Evolutionary conservation across 108 stramenopile species (phyloP), one percentile per base, ranked within the genome.

Genomic region (Skeletonema menzelii): DNA sequence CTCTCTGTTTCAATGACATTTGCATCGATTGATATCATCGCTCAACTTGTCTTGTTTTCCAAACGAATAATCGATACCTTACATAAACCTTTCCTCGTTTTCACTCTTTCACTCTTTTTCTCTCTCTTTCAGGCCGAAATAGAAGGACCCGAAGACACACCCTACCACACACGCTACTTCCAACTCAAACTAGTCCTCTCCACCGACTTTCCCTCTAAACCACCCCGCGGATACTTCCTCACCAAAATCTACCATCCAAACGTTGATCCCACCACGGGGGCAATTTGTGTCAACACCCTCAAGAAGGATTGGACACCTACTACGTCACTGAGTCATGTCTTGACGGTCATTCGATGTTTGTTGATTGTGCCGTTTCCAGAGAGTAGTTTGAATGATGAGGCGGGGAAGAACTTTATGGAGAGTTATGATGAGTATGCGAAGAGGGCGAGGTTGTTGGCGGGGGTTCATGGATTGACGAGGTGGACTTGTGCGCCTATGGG

Each of bases 221-320:
- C 99, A 46, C 98, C 99, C 13, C 84, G 96, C 0, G 99, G 98
- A 8, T 98, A 93, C 85, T 99, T 99, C 70, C 72, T 99, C 53
- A 99, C 98, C 17, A 97, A 96, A 76, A 97, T 99, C 53, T 99
- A 94, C 77, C 99, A 99, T 81, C 99, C 99, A 4, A 99, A 99
- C 80, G 96, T 99, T 8, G 93, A 95, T 28, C 86, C 89, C 28
- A 88, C 83, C 40, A 95, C 92, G 4, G 98, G 97, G 0, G 98
- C 98, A 27, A 99, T 99, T 77, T 99, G 98, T 67, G 99, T 99
- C 32, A 99, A 99, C 83, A 99, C 99, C 0, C 82, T 99, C 17
- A 99, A 99, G 73, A 91, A 92, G 59, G 98, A 98, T 68, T 99
- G 98, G 99, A 89, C 89, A 14, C 60, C 96, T 24, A 75, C 80